Conservation (phyloP, 257 asterid species). For the Solanum gandarillasii region DNA sequence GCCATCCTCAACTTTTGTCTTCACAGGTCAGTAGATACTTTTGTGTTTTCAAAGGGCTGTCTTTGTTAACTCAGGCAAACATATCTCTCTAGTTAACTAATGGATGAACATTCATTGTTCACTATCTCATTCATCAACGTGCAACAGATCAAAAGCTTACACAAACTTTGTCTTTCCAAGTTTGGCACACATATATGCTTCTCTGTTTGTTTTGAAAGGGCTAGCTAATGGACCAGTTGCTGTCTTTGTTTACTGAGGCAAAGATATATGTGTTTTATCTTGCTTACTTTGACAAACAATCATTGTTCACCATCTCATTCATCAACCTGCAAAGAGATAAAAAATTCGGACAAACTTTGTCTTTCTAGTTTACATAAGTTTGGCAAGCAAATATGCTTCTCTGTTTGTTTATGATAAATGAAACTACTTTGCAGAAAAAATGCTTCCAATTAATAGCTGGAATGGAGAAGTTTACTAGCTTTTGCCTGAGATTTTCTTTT, state of each 20-base stretch:
- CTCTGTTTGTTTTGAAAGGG: neutral
- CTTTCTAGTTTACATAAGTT: neutral
- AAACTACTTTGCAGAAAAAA: neutral
- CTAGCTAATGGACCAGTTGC: neutral
- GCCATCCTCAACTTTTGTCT: slow-evolving; percentile 69
- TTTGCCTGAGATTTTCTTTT: neutral
- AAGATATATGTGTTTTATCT: neutral
- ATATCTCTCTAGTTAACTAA: too few species aligned
- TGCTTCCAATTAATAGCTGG: neutral
- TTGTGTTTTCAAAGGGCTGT: neutral
- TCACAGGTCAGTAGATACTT: slow-evolving; percentile 20
- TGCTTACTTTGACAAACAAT: neutral
- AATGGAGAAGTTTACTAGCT: neutral
- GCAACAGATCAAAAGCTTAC: too few species aligned
- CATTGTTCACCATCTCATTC: neutral
- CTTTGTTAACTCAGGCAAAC: neutral
- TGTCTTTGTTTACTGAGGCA: neutral
- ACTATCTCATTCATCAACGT: too few species aligned
- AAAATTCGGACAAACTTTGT: neutral
- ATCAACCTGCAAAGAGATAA: neutral
- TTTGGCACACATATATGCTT: neutral
- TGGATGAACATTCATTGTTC: too few species aligned
- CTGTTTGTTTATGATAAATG: neutral
- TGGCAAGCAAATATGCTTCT: neutral
- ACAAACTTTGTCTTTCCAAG: too few species aligned